Conservation (phyloP, 495 filamentous ascomycete genomes). For the Podospora pseudoanserina region DNA sequence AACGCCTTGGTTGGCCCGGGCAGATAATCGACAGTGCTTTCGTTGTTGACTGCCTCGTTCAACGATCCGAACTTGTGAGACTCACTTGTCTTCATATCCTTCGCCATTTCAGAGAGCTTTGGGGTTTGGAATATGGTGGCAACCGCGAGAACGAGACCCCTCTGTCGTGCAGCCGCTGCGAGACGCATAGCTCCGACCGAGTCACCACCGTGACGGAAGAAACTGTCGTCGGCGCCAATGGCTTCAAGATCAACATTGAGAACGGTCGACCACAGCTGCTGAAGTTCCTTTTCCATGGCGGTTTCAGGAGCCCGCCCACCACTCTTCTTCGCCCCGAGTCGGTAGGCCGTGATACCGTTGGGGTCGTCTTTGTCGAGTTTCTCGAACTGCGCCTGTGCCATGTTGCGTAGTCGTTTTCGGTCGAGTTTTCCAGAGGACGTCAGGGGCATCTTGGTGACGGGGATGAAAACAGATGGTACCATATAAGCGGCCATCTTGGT, state of each 20-base stretch:
- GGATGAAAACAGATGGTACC: conserved; percentile 53
- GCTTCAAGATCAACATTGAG: conserved; percentile 24
- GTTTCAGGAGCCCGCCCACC: conserved; percentile 14
- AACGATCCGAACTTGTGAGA: background rate
- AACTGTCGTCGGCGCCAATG: conserved; percentile 56
- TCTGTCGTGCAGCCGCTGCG: conserved; percentile 51
- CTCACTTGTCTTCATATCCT: conserved; percentile 5
- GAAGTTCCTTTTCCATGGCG: conserved; percentile 27
- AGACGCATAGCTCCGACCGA: conserved; percentile 67
- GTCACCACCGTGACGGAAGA: conserved; percentile 65
- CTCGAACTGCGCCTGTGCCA: conserved; percentile 11
- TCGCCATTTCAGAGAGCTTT: conserved; percentile 46
- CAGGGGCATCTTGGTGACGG: conserved; percentile 48
- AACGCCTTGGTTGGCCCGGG: conserved; percentile 16
- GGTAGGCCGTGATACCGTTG: conserved; percentile 14
- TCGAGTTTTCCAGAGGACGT: conserved; percentile 54
- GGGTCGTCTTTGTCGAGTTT: background rate
- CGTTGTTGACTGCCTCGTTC: background rate
- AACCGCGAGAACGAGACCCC: conserved; percentile 52
- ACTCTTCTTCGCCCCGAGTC: background rate
- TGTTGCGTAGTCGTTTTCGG: conserved; percentile 21
- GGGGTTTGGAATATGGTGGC: conserved; percentile 49
- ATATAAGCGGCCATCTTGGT: conserved; percentile 42
- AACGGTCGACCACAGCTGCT: conserved; percentile 30
- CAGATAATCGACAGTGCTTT: background rate